Evolutionary conservation across 208 protist genomes (phyloP), one percentile per base, ranked within the genome.

Genomic region (Leishmania gerbilli): DNA sequence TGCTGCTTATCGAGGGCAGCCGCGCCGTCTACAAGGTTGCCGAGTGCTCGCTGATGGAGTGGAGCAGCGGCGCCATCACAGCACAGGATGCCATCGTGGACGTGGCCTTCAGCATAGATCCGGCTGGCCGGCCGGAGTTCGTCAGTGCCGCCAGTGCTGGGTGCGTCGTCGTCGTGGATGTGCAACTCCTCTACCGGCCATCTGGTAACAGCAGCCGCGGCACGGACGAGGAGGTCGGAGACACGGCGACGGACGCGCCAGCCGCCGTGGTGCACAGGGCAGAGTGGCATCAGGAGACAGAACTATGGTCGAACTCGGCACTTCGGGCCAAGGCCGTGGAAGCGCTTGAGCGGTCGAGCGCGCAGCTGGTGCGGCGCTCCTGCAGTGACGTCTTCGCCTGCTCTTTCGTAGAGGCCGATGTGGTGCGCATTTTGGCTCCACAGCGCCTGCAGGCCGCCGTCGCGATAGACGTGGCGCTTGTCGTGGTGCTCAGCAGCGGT

Each of bases 371-470:
- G 27, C 82, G 76, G 40, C 72, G 74, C 47, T 84, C 62, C 58
- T 76, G 83, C 75, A 92, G 81, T 56, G 86, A 87, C 13, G 82
- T 84, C 27, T 89, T 91, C 68, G 75, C 77, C 40, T 79, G 80
- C 47, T 75, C 82, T 19, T 92, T 93, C 76, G 53, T 79, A 9
- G 80, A 85, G 17, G 74, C 86, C 2, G 82, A 88, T 69, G 88
- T 95, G n/a, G 90, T 93, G 79, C 88, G 89, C 53, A 72, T 94
- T 51, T 77, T 96, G 40, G 81, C 81, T 60, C 91, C 91, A 56
- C 78, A 92, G 83, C 90, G 88, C 37, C 69, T 79, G 74, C 90
- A 87, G 51, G 88, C 89, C 4, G 86, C 89, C 34, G 90, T 94
- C 49, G 84, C 87, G 40, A 55, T 95, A 55, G 91, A 95, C 76